phyloP scores from a whole-genome alignment of 148 eudicot genomes.

The Vaccinium corymbosum region DNA sequence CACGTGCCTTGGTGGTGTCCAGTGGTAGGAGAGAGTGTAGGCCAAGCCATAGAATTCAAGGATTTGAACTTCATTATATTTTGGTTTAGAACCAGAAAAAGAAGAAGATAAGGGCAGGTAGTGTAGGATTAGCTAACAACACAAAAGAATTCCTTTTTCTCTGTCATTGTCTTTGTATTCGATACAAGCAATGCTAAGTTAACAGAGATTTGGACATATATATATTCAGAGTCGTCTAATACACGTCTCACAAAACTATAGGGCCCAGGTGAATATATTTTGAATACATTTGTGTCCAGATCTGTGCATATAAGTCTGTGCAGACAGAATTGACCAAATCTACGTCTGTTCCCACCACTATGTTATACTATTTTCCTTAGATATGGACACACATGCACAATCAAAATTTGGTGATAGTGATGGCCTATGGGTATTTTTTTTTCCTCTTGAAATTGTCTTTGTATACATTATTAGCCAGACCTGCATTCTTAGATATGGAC shows the following conservation, averaged over 20 bases:
- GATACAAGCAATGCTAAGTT: not conserved
- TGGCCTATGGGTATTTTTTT: not conserved
- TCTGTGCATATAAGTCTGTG: not conserved
- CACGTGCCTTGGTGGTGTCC: conserved; percentile 24
- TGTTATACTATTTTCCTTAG: not conserved
- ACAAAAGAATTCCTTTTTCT: not conserved
- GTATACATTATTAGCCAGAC: not conserved
- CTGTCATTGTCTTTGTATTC: not conserved
- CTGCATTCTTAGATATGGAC: not conserved
- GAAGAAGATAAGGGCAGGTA: not conserved
- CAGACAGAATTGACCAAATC: not conserved
- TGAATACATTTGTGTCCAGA: not conserved
- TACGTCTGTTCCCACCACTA: not conserved
- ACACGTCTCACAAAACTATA: not conserved
- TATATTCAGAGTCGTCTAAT: not conserved
- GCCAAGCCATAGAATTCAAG: conserved; percentile 15
- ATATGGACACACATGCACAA: conserved; percentile 8
- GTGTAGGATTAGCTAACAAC: not conserved
- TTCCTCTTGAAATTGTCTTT: not conserved
- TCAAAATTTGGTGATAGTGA: not conserved
- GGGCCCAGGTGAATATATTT: not conserved
- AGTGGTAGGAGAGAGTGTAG: not conserved
- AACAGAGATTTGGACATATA: not conserved
- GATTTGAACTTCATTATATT: not conserved
- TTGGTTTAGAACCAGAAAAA: not conserved